Percentiles rank a stretch among this genome's conserved stretches.
These are phyloP conservation scores for Chytriomyces confervae DNA, from an alignment of 192 early-diverging fungal species.

Conservation along the genomic window DNA sequence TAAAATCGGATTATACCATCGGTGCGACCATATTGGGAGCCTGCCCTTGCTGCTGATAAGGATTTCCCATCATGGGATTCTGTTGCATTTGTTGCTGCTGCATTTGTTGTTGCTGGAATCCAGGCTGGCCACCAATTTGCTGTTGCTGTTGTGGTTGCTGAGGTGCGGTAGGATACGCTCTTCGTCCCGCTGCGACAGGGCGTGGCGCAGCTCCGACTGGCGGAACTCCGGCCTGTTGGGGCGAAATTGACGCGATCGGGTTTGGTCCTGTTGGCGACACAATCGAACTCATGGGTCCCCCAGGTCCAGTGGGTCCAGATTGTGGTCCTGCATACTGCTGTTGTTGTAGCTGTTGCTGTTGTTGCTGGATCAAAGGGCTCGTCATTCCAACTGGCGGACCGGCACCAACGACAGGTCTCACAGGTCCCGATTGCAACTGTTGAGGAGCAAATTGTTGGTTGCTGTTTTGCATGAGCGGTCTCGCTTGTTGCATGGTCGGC, in stretches of 20 bases:
- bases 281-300: no score
- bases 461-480: neutral
- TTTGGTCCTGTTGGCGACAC: neutral
- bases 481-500: neutral
- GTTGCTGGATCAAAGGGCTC: neutral
- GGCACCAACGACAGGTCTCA: no score
- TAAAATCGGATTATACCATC: neutral
- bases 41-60: neutral
- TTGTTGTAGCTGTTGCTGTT: constrained; percentile 9
- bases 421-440: neutral
- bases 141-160: constrained; percentile 13
- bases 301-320: neutral
- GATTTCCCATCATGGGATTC: neutral
- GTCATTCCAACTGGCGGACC: no score
- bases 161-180: constrained; percentile 16
- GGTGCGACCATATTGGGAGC: neutral
- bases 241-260: neutral
- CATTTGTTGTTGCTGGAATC: constrained; percentile 27
- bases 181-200: neutral
- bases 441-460: neutral
- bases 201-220: neutral
- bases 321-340: neutral
- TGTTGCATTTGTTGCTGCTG: constrained; percentile 23
- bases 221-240: neutral
- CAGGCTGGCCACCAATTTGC: constrained; percentile 41